Evolutionary conservation across 176 grass and related monocot species (phyloP).

Genomic region (Aegilops longissima): DNA sequence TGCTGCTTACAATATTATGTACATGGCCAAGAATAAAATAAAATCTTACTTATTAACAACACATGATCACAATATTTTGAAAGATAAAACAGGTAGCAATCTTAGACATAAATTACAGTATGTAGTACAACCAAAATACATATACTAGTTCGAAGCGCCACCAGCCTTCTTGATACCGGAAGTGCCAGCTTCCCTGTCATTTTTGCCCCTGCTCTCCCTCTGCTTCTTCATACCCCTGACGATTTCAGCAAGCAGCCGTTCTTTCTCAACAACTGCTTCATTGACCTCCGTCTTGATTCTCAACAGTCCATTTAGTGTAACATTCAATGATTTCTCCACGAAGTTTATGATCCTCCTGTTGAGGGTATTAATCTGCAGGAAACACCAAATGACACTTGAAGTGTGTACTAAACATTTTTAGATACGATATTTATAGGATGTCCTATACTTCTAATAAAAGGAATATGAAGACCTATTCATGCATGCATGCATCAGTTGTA

Average conservation of each 20-base stretch:
- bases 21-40: too few species aligned
- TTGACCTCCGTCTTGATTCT: not conserved
- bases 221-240: not conserved
- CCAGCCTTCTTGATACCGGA: not conserved
- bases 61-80: not conserved
- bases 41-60: not conserved
- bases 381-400: not conserved
- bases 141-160: not conserved
- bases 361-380: not conserved
- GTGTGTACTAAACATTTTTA: not conserved
- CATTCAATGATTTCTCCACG: not conserved
- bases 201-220: not conserved
- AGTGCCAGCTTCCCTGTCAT: not conserved
- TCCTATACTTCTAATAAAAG: not conserved
- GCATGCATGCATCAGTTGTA: not conserved
- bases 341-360: not conserved
- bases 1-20: too few species aligned
- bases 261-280: not conserved
- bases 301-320: not conserved
- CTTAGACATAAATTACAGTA: not conserved
- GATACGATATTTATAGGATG: not conserved
- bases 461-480: not conserved
- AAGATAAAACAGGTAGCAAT: not conserved
- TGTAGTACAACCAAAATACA: not conserved
- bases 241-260: not conserved